These are phyloP conservation scores for Areca catechu DNA, from an alignment of 176 grass and related monocot species.

Conservation along the genomic window DNA sequence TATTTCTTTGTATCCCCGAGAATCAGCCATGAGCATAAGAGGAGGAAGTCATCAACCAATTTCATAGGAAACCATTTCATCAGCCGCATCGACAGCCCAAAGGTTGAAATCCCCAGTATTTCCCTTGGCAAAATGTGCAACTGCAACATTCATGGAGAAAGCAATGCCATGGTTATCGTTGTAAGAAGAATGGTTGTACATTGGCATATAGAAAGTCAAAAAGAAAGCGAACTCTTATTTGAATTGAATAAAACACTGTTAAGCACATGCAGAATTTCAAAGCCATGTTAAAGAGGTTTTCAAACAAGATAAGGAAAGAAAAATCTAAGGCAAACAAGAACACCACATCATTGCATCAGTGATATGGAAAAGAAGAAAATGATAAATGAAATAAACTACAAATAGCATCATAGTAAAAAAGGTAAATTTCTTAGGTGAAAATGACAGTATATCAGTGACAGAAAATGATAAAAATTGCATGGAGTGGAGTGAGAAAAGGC, in stretches of 20 bases:
- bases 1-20: conserved; percentile 62
- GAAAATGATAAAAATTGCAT: too few species aligned
- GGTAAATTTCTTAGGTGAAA: too few species aligned
- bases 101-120: conserved; percentile 78
- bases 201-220: too few species aligned
- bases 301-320: conserved; percentile 32
- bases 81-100: conserved; percentile 65
- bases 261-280: not conserved
- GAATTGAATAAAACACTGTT: too few species aligned
- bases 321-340: conserved; percentile 22
- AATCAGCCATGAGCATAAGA: conserved; percentile 51
- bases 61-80: conserved; percentile 54
- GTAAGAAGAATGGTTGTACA: too few species aligned
- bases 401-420: conserved; percentile 2
- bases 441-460: too few species aligned
- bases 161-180: too few species aligned
- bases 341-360: conserved; percentile 27
- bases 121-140: conserved; percentile 78
- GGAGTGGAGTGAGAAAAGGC: too few species aligned
- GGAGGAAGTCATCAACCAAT: conserved; percentile 51
- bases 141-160: conserved; percentile 19
- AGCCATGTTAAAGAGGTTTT: not conserved
- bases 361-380: not conserved
- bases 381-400: not conserved
- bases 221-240: too few species aligned